These are phyloP conservation scores for Starmerella riodocensis DNA, from an alignment of 805 yeast species.

Conservation along the genomic window DNA sequence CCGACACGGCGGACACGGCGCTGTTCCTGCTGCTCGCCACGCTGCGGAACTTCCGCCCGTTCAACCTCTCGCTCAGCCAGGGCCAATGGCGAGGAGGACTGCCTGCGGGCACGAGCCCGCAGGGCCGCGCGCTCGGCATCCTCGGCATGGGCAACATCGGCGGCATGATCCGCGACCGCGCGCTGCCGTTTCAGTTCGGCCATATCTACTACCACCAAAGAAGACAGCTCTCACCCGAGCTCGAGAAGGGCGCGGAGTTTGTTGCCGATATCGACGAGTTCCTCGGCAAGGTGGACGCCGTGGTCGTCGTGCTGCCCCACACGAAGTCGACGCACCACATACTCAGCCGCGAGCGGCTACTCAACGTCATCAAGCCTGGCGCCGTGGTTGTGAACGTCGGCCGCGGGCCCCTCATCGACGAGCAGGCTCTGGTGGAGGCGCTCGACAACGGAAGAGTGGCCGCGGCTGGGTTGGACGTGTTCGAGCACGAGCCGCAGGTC, in stretches of 20 bases:
- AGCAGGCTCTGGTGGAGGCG: slow-evolving; percentile 38
- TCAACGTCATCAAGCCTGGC: slow-evolving; percentile 57
- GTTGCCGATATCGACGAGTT: slow-evolving; percentile 43
- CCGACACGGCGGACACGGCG: slow-evolving; percentile 45
- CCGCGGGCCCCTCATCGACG: slow-evolving; percentile 69
- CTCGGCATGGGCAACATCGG: slow-evolving; percentile 56
- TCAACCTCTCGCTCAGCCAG: slow-evolving; percentile 31
- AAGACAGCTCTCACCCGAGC: slow-evolving; percentile 32
- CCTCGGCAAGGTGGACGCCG: slow-evolving; percentile 47
- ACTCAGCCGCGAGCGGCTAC: slow-evolving; percentile 45
- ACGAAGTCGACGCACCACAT: slow-evolving; percentile 58
- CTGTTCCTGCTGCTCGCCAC: slow-evolving; percentile 39
- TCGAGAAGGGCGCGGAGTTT: slow-evolving; percentile 36
- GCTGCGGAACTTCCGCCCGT: slow-evolving; percentile 34
- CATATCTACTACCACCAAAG: slow-evolving; percentile 41
- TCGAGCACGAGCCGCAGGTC: slow-evolving; percentile 49
- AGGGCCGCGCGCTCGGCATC: slow-evolving; percentile 39
- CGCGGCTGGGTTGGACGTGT: slow-evolving; percentile 52
- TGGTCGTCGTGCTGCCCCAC: slow-evolving; percentile 66
- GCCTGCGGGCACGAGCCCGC: slow-evolving; percentile 35
- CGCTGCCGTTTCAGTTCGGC: slow-evolving; percentile 37
- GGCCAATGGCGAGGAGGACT: slow-evolving; percentile 35
- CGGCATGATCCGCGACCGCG: slow-evolving; percentile 38
- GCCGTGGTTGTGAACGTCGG: slow-evolving; percentile 74
- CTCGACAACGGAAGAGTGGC: slow-evolving; percentile 42